phyloP scores from a whole-genome alignment of 2,329 filamentous ascomycete species.

The Trichoderma lentiforme region DNA sequence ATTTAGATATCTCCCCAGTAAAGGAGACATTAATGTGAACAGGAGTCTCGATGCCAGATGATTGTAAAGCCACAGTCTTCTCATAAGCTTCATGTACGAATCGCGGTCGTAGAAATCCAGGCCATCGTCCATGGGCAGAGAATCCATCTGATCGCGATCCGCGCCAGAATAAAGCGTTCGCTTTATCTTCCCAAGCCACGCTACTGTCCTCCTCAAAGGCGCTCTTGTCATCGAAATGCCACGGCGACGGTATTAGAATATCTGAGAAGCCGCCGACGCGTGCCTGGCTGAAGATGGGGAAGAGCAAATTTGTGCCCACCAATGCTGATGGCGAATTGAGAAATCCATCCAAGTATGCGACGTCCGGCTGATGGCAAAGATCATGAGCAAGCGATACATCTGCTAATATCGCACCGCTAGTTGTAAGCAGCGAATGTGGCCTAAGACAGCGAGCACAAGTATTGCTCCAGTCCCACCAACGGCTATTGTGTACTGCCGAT shows the following conservation, averaged over 20 bases:
- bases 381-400: slow-evolving; percentile 54
- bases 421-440: slow-evolving; percentile 34
- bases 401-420: slow-evolving; percentile 42
- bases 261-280: slow-evolving; percentile 54
- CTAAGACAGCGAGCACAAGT: slow-evolving; percentile 33
- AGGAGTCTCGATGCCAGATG: slow-evolving; percentile 29
- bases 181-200: slow-evolving; percentile 45
- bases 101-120: slow-evolving; percentile 64
- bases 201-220: slow-evolving; percentile 48
- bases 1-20: slow-evolving; percentile 36
- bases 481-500: slow-evolving; percentile 40
- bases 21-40: slow-evolving; percentile 36
- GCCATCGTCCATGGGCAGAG: slow-evolving; percentile 43
- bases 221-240: slow-evolving; percentile 56
- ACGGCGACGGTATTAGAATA: slow-evolving; percentile 52
- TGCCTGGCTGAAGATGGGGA: slow-evolving; percentile 56
- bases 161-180: slow-evolving; percentile 52
- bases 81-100: slow-evolving; percentile 56
- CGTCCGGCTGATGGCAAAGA: slow-evolving; percentile 48
- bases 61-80: slow-evolving; percentile 27
- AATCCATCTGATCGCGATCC: slow-evolving; percentile 56
- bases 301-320: slow-evolving; percentile 47
- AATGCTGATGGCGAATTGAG: slow-evolving; percentile 49
- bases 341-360: slow-evolving; percentile 51
- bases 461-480: slow-evolving; percentile 40